Conservation (phyloP, 805 yeast species). For the Suhomyces sp. region DNA sequence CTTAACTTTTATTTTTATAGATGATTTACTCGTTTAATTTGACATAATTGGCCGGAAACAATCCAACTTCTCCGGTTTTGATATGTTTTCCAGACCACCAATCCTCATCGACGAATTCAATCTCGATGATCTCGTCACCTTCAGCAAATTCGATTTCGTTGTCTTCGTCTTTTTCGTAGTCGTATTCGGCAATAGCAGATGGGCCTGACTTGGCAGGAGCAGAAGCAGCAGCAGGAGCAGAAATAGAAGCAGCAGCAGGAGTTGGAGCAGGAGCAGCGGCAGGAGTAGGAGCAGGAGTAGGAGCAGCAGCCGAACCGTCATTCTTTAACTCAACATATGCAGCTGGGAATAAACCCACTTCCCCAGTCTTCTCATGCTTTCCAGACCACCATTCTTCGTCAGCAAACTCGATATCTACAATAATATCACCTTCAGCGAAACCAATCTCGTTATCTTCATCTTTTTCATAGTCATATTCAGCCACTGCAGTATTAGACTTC, state of each 20-base stretch:
- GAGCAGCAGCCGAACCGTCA: not conserved
- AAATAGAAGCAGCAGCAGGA: constrained; percentile 12
- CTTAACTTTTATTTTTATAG: not conserved
- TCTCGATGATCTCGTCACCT: constrained; percentile 76
- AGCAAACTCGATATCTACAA: constrained; percentile 63
- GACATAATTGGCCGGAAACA: constrained; percentile 93
- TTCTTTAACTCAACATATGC: constrained; percentile 44
- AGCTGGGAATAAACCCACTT: constrained; percentile 55
- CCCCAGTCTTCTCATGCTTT: constrained; percentile 41
- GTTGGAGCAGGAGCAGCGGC: constrained; percentile 13
- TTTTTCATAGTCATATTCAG: constrained; percentile 74
- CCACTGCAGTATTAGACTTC: constrained; percentile 53
- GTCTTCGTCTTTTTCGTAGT: constrained; percentile 88
- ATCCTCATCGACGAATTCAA: constrained; percentile 88
- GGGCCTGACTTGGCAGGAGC: constrained; percentile 12
- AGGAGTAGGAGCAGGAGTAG: constrained; percentile 3
- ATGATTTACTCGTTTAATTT: constrained; percentile 15
- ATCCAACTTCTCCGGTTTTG: constrained; percentile 68
- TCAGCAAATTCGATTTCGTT: constrained; percentile 85
- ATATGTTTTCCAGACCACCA: constrained; percentile 92
- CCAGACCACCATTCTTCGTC: constrained; percentile 75
- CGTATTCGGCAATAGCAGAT: constrained; percentile 66
- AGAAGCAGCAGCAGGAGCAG: constrained; percentile 17
- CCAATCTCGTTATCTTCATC: constrained; percentile 76
- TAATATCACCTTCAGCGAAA: constrained; percentile 62